Evolutionary conservation across 116 monocot species (phyloP).

Genomic region (Iris pallida): DNA sequence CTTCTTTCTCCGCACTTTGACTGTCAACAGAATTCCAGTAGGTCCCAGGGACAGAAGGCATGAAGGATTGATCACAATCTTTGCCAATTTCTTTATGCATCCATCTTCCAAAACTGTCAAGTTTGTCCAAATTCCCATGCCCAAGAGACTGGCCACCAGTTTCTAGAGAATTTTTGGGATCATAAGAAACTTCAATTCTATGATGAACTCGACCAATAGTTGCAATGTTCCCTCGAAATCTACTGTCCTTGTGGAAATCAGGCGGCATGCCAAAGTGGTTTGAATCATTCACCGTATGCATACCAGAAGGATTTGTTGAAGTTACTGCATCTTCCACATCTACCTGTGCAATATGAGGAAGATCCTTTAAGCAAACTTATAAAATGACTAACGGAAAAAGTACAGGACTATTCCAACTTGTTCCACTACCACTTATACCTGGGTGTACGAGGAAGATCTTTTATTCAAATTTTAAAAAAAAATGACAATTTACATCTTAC

Average conservation of each 20-base stretch:
- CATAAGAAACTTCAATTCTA: constrained; percentile 15
- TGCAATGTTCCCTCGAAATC: background rate
- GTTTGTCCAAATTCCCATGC: constrained; percentile 35
- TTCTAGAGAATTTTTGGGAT: constrained; percentile 6
- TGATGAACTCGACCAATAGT: constrained; percentile 2
- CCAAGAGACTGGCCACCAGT: constrained; percentile 11
- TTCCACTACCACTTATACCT: background rate
- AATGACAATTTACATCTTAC: background rate
- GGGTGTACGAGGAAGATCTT: background rate
- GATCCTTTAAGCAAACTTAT: constrained; percentile 2
- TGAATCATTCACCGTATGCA: constrained; percentile 1
- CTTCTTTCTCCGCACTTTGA: constrained; percentile 35
- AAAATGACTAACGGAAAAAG: background rate
- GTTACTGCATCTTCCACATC: background rate
- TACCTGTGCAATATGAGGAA: constrained; percentile 12
- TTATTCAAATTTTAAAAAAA: background rate
- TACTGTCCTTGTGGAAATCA: background rate
- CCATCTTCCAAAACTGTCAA: constrained; percentile 66
- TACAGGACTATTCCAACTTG: background rate
- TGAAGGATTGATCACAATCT: constrained; percentile 46
- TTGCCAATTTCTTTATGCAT: constrained; percentile 52
- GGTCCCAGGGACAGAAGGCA: constrained; percentile 39
- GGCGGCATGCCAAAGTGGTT: background rate
- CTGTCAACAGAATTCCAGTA: constrained; percentile 49
- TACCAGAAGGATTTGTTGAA: background rate